Percentiles rank a stretch among this genome's conserved stretches.
Conservation (phyloP, 2,329 filamentous ascomycete species). For the Fusarium dlaminii region DNA sequence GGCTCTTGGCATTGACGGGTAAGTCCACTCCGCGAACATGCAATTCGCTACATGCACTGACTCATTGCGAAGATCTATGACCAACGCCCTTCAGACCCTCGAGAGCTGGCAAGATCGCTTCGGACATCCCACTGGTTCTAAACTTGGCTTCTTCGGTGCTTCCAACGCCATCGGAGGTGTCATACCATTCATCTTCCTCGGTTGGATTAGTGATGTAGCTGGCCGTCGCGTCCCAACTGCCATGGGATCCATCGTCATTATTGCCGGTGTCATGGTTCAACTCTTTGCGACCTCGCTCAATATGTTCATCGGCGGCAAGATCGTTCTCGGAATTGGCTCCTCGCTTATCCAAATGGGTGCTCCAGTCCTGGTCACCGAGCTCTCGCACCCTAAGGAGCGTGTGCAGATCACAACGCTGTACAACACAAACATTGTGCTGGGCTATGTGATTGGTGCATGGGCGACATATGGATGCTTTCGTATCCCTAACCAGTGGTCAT, state of each 20-base stretch:
- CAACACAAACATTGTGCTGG: conserved; percentile 34
- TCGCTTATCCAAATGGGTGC: conserved; percentile 54
- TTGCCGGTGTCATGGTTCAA: conserved; percentile 49
- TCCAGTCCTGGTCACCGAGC: conserved; percentile 54
- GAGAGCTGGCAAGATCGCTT: conserved; percentile 51
- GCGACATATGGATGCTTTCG: conserved; percentile 39
- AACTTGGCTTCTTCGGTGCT: conserved; percentile 52
- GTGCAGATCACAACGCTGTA: conserved; percentile 36
- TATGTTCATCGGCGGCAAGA: conserved; percentile 52
- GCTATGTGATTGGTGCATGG: conserved; percentile 37
- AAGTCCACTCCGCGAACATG: too few relatives aligned
- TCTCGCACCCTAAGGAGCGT: conserved; percentile 51
- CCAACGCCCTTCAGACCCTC: conserved; percentile 53
- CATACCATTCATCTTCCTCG: conserved; percentile 48
- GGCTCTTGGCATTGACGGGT: conserved; percentile 54
- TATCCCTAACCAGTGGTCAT: conserved; percentile 30
- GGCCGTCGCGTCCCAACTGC: conserved; percentile 49
- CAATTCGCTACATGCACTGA: background rate
- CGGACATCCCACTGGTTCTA: conserved; percentile 50
- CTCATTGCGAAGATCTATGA: conserved; percentile 41
- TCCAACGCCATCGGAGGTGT: conserved; percentile 53
- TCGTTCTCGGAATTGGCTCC: conserved; percentile 50
- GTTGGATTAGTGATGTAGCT: conserved; percentile 49
- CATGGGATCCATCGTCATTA: conserved; percentile 52
- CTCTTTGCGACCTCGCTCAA: conserved; percentile 48